Base-by-base conservation (phyloP, 2,329 filamentous ascomycete species). In the Hirsutella thompsonii region DNA sequence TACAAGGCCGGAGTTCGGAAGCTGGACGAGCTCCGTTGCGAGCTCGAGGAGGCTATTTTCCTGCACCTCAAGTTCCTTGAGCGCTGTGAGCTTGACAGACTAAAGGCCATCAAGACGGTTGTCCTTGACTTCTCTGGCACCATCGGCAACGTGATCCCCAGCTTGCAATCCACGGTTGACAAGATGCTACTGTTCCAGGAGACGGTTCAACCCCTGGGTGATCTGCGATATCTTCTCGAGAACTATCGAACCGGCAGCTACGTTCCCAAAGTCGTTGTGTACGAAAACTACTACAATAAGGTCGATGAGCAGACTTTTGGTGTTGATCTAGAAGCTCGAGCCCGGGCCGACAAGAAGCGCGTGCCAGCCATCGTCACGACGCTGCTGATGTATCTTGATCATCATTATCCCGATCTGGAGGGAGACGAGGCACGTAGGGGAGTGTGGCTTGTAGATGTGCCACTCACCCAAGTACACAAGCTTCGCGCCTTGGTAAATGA, bases 121-220 rank as follows among this genome's bases (percentile, higher is more conserved):
- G 82, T 98, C 46, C 75, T 98, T 35, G 93, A 98, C 64, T 96
- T 98, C 61, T 95, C 90, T 4, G 92, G 92, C 36, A 88, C 90
- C 30, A 85, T 98, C 60, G 90, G 90, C 70, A 98, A 98, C 55
- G 90, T 95, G 53, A 96, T 98, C 47, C 93, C 92, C 16, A 93
- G 85, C 55, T 68, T 98, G 46, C 92, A 96, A 63, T 90, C 90
- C 44, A 88, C 89, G 0, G 88, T 98, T 20, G 92, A 98, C 66
- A 88, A 93, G 58, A 95, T 98, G 89, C 88, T 98, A 80, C 73
- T 98, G 37, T 98, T 93, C 66, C 92, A 98, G 61, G 92, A 98
- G 68, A 96, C 92, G 1, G 85, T 98, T n/a, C 92, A 96, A 61
- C 92, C 92, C 5, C 60, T 80, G 37, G 84, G 86, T 32, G 92